phyloP scores from a whole-genome alignment of 495 filamentous ascomycete species.

The Clohesyomyces aquaticus region DNA sequence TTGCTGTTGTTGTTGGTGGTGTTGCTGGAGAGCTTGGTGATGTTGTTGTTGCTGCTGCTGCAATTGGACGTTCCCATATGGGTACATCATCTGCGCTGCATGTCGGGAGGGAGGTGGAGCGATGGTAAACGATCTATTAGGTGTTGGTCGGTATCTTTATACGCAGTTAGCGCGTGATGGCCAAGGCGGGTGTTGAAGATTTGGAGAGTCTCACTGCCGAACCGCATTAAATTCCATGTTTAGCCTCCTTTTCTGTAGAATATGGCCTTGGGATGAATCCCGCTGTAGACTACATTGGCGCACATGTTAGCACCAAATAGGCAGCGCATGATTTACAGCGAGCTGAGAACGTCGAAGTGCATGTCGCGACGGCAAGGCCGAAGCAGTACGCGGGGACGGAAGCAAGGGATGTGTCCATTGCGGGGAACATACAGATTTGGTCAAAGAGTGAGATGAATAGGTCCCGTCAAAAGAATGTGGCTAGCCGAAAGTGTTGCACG shows the following conservation, averaged over 20 bases:
- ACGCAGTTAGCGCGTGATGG: slow-evolving; percentile 24
- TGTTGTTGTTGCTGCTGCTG: slow-evolving; percentile 35
- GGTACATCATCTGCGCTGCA: slow-evolving; percentile 42
- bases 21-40: slow-evolving; percentile 13
- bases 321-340: slow-evolving; percentile 18
- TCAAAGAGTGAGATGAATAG: slow-evolving; percentile 15
- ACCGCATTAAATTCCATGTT: slow-evolving; percentile 47
- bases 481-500: slow-evolving; percentile 38
- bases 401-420: slow-evolving; percentile 23
- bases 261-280: slow-evolving; percentile 28
- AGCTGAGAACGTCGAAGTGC: slow-evolving; percentile 28
- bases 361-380: slow-evolving; percentile 13
- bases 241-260: slow-evolving; percentile 24
- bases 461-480: slow-evolving; percentile 39
- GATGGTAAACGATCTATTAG: slow-evolving; percentile 40
- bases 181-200: slow-evolving; percentile 3
- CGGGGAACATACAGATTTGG: slow-evolving; percentile 32
- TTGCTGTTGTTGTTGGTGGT: slow-evolving; percentile 30
- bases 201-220: slow-evolving; percentile 40
- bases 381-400: slow-evolving; percentile 12
- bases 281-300: slow-evolving; percentile 30
- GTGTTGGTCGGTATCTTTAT: slow-evolving; percentile 39
- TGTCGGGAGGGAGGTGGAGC: slow-evolving; percentile 32
- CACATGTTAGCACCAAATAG: slow-evolving; percentile 32
- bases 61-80: slow-evolving; percentile 34